A percentile compares a stretch with the other conserved stretches of the same genome.
Evolutionary conservation across 495 filamentous ascomycete genomes (phyloP).

Genomic region (Aspergillus steynii): DNA sequence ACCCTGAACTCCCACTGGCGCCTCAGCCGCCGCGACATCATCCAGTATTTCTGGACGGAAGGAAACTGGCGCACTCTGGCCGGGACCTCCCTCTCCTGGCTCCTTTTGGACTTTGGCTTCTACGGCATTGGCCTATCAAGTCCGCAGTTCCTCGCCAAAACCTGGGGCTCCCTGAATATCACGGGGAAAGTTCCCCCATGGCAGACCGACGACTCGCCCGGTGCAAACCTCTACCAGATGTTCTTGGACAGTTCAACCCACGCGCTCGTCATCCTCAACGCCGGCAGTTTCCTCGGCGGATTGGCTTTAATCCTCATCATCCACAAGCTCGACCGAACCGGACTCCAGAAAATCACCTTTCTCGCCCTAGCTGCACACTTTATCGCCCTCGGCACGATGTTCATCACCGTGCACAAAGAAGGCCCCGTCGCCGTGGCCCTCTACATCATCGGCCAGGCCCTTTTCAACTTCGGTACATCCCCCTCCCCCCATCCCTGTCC

Average conservation of each 20-base stretch:
- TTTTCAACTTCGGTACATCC: conserved; percentile 62
- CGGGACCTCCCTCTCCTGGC: conserved; percentile 51
- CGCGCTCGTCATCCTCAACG: conserved; percentile 43
- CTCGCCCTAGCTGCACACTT: conserved; percentile 48
- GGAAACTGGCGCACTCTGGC: conserved; percentile 54
- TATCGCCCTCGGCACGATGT: conserved; percentile 50
- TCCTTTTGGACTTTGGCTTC: conserved; percentile 57
- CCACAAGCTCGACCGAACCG: conserved; percentile 48
- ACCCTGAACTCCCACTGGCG: conserved; percentile 48
- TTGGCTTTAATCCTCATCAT: conserved; percentile 45
- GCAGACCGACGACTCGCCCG: conserved; percentile 35
- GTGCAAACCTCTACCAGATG: conserved; percentile 38
- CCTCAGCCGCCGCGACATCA: conserved; percentile 41
- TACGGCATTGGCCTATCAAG: conserved; percentile 56
- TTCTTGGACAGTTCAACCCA: conserved; percentile 41
- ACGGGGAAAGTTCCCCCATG: conserved; percentile 32
- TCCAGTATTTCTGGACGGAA: conserved; percentile 49
- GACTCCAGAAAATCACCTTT: conserved; percentile 50
- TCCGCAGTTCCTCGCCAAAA: conserved; percentile 43
- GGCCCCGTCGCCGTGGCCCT: conserved; percentile 52
- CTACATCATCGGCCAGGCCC: conserved; percentile 58
- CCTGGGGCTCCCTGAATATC: conserved; percentile 42
- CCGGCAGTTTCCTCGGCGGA: conserved; percentile 49
- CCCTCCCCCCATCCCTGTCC: neutral
- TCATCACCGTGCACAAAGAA: conserved; percentile 36